Conservation (phyloP, 2,329 filamentous ascomycete species). For the Drechmeria coniospora region DNA sequence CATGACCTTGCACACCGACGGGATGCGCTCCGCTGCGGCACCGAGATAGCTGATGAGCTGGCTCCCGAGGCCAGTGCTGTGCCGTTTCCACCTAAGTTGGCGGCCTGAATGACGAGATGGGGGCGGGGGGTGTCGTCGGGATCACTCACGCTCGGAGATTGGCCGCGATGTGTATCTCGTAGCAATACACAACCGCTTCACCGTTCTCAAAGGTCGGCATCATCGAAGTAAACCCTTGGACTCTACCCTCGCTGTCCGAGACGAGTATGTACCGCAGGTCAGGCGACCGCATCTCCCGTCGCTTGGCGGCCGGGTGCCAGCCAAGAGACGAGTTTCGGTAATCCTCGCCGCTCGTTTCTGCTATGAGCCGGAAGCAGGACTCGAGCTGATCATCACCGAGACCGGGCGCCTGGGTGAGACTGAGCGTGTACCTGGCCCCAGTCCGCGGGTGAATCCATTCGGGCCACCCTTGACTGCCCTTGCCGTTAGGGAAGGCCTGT, state of each 20-base stretch:
- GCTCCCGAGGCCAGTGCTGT: constrained; percentile 46
- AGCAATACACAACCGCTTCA: constrained; percentile 57
- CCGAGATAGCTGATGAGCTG: constrained; percentile 43
- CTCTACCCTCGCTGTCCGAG: constrained; percentile 13
- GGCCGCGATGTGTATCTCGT: constrained; percentile 56
- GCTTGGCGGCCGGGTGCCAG: constrained; percentile 49
- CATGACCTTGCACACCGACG: constrained; percentile 51
- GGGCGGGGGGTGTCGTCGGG: neutral
- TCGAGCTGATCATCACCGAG: constrained; percentile 29
- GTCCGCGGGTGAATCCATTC: constrained; percentile 37
- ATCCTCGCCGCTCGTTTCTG: constrained; percentile 45
- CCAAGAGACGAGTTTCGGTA: constrained; percentile 47
- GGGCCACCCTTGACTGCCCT: constrained; percentile 11
- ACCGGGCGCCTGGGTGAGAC: constrained; percentile 22
- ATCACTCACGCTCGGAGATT: constrained; percentile 35
- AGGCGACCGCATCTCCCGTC: constrained; percentile 49
- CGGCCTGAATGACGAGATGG: neutral
- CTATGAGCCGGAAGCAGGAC: constrained; percentile 40
- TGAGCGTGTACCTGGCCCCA: constrained; percentile 23
- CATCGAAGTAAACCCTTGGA: constrained; percentile 47
- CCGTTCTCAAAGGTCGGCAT: constrained; percentile 57
- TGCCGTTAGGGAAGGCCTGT: neutral
- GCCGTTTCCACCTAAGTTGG: neutral
- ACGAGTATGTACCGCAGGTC: constrained; percentile 57
- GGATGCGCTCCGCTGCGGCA: constrained; percentile 34